These are phyloP conservation scores for Herpotrichia juniperi DNA, from an alignment of 2,329 filamentous ascomycete species.

Conservation along the genomic window DNA sequence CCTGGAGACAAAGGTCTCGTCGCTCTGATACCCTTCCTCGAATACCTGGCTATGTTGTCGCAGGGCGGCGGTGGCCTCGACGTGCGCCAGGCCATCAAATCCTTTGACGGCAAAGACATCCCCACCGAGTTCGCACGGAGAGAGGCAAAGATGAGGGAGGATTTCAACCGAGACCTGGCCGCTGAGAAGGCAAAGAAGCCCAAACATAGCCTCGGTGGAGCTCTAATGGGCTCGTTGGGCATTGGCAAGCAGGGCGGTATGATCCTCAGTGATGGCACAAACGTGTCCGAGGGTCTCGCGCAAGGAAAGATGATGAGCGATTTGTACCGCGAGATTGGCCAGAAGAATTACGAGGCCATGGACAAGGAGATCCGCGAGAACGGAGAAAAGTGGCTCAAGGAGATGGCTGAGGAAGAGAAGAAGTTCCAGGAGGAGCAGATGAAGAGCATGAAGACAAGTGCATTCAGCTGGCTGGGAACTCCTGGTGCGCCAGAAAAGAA, in stretches of 20 bases:
- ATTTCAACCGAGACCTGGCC: conserved; percentile 80
- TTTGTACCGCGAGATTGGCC: conserved; percentile 87
- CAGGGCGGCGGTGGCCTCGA: conserved; percentile 71
- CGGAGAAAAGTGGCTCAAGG: conserved; percentile 93
- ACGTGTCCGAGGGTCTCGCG: conserved; percentile 76
- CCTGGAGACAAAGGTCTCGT: conserved; percentile 85
- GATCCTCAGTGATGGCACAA: conserved; percentile 57
- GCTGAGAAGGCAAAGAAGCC: conserved; percentile 69
- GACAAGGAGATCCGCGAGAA: conserved; percentile 93
- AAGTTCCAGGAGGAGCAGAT: conserved; percentile 88
- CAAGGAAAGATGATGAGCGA: conserved; percentile 98
- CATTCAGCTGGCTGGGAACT: conserved; percentile 34
- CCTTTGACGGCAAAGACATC: conserved; percentile 87
- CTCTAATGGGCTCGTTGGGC: conserved; percentile 75
- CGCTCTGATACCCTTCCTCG: conserved; percentile 90
- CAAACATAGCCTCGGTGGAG: conserved; percentile 68
- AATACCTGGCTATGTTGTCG: conserved; percentile 90
- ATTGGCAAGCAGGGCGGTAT: conserved; percentile 70
- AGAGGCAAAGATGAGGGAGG: conserved; percentile 82
- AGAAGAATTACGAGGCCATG: conserved; percentile 85
- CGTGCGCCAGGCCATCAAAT: conserved; percentile 83
- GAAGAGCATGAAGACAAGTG: conserved; percentile 78
- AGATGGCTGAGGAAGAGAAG: conserved; percentile 87
- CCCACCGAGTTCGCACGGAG: conserved; percentile 87
- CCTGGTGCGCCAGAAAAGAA: conserved; percentile 6